Evolutionary conservation across 805 yeast genomes (phyloP).

Genomic region (Naumovozyma baii): DNA sequence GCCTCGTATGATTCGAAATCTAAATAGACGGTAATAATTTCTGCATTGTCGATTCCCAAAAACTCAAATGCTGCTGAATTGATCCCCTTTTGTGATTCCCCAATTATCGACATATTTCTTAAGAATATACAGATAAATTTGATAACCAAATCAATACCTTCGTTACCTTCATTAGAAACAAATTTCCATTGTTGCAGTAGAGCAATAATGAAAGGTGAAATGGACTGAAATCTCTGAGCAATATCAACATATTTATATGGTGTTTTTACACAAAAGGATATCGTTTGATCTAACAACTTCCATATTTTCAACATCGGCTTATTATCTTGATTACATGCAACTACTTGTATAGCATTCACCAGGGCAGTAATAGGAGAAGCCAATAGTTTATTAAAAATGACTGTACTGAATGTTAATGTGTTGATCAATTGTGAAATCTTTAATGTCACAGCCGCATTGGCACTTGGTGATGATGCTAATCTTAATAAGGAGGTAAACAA

Average conservation of each 20-base stretch:
- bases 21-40: constrained; percentile 10
- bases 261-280: constrained; percentile 56
- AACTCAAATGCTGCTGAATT: constrained; percentile 3
- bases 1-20: constrained; percentile 16
- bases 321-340: constrained; percentile 7
- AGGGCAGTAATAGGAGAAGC: constrained; percentile 50
- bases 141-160: constrained; percentile 18
- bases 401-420: constrained; percentile 40
- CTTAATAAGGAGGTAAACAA: constrained; percentile 58
- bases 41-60: constrained; percentile 7
- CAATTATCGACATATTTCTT: constrained; percentile 41
- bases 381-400: constrained; percentile 43
- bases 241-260: constrained; percentile 81
- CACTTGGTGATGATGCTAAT: constrained; percentile 35
- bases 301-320: constrained; percentile 35
- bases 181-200: constrained; percentile 63
- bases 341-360: constrained; percentile 37
- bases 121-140: constrained; percentile 45
- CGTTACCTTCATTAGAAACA: constrained; percentile 28
- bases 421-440: constrained; percentile 44
- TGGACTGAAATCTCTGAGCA: constrained; percentile 26
- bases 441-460: constrained; percentile 23
- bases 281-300: constrained; percentile 63
- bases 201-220: constrained; percentile 51
- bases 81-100: constrained; percentile 42